Evolutionary conservation across 305 asterid species (phyloP).

Genomic region (Fraxinus nigra): DNA sequence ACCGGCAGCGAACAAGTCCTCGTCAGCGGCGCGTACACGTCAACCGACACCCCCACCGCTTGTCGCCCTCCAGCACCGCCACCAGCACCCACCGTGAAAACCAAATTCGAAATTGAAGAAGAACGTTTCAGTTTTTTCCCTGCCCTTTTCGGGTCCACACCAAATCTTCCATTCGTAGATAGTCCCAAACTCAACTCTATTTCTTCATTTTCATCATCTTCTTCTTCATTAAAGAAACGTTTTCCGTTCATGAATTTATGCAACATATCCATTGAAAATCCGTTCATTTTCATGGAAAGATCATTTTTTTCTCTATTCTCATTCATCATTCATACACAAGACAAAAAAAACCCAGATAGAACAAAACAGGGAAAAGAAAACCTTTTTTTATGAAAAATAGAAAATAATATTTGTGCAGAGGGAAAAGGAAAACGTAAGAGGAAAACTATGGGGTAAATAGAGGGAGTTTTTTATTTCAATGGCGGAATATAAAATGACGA

Average conservation of each 20-base stretch:
- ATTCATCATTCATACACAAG: background rate
- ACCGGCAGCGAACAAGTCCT: constrained; percentile 52
- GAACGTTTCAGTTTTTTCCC: constrained; percentile 34
- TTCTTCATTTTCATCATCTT: constrained; percentile 24
- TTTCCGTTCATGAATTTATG: constrained; percentile 13
- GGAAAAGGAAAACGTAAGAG: background rate
- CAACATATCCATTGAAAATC: constrained; percentile 32
- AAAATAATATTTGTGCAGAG: background rate
- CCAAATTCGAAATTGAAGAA: constrained; percentile 34
- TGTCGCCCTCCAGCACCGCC: background rate
- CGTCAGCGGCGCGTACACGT: constrained; percentile 31
- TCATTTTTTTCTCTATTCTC: constrained; percentile 9
- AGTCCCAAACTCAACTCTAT: constrained; percentile 57
- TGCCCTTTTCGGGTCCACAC: constrained; percentile 45
- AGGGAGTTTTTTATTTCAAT: background rate
- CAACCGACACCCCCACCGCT: constrained; percentile 19
- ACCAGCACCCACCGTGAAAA: background rate
- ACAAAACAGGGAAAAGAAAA: background rate
- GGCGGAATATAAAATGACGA: constrained; percentile 4
- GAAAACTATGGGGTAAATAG: background rate
- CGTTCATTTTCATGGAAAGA: constrained; percentile 6
- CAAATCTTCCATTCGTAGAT: constrained; percentile 59
- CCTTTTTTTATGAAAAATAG: background rate
- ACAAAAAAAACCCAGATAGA: background rate
- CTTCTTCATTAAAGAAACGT: background rate